phyloP scores from a whole-genome alignment of 441 rosid species.

The Euphorbia celastroides region DNA sequence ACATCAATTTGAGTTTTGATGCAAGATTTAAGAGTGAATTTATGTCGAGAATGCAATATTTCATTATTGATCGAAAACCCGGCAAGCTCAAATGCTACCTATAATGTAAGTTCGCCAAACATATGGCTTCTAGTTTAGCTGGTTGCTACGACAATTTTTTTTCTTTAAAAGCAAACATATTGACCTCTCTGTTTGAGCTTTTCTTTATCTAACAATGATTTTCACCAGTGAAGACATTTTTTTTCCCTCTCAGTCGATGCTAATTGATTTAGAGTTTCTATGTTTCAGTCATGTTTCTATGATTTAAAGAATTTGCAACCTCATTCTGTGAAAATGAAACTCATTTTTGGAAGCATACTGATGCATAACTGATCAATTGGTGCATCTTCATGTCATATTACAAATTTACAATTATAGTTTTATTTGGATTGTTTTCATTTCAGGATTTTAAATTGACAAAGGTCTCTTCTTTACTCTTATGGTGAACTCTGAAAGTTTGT shows the following conservation, averaged over 20 bases:
- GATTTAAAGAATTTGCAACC: neutral
- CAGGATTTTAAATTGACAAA: neutral
- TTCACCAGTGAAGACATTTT: neutral
- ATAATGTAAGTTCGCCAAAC: neutral
- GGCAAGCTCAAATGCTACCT: neutral
- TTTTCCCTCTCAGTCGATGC: neutral
- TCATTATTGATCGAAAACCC: neutral
- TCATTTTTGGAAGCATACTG: neutral
- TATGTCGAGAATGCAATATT: neutral
- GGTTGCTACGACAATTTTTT: constrained; percentile 4
- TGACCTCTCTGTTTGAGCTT: neutral
- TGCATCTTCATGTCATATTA: neutral
- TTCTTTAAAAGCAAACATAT: neutral
- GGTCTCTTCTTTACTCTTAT: neutral
- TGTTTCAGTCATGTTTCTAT: neutral
- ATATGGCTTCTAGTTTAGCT: constrained; percentile 3
- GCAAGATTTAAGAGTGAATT: neutral
- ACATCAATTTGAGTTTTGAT: neutral
- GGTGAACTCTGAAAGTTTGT: neutral
- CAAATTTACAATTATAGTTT: neutral
- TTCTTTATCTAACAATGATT: neutral
- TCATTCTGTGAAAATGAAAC: neutral
- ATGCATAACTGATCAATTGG: neutral
- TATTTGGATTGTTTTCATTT: neutral
- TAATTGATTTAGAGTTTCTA: constrained; percentile 3